Evolutionary conservation across 176 grass and related monocot genomes (phyloP), one percentile per base, ranked within the genome.

Genomic region (Rhynchospora breviuscula): DNA sequence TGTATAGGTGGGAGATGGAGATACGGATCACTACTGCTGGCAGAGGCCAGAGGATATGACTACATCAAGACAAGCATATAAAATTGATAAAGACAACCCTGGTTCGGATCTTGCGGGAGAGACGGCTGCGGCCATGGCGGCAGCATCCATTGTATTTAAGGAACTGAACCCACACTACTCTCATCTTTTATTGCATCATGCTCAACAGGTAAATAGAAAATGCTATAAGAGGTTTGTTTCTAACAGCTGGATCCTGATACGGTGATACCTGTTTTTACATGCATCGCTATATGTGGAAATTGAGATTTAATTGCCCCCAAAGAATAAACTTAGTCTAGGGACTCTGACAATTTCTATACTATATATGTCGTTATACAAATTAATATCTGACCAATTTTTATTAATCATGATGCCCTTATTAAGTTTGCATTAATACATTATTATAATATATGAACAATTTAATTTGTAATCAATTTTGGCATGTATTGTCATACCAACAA

Each of bases 1-100:
- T 29, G 84, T 74, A n/a, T 87, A 97, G 94, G 94, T 93, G 65
- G 94, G 94, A 45, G 91, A 97, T 85, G 94, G 94, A 48, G 91
- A 97, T 80, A 93, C 94, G 64, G 94, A 97, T 87, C 94, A 97
- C 84, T 97, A 93, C 86, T 97, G 94, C 86, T 97, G 94, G 94
- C 94, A 97, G 78, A 90, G 94, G 53, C 94, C 94, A 19, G 94
- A 97, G 81, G 94, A 97, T 83, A 97, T 97, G 94, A 97, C 94
- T 26, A 97, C 94, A 87, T 93, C 94, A 81, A 78, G 94, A 77
- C 88, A 97, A 70, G 94, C 94, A 44, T 97, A 91, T 90, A 88
- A 88, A 51, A 85, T 97, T n/a, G 94, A 97, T 76, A 85, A 25
- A 83, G 81, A 97, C 68, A 93, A 91, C 80, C 94, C 91, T 0